Evolutionary conservation across 306 rosid genomes (phyloP), one percentile per base, ranked within the genome.

Genomic region (Dalbergia oliveri): DNA sequence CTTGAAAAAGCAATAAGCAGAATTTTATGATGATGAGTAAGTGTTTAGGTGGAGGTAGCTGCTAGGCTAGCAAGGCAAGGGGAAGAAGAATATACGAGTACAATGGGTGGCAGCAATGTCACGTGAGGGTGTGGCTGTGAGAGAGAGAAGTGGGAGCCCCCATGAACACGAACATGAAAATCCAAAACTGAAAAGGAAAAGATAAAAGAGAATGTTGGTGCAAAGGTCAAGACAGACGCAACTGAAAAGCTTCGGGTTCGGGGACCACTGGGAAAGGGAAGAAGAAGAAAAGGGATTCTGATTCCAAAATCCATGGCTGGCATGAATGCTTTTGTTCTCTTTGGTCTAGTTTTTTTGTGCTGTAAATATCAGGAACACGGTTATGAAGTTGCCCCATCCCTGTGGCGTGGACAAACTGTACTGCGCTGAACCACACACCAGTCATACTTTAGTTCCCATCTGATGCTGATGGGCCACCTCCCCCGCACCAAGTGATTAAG

Each of bases 121-220:
- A 84, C 86, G 82, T 78, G 80, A 71, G 83, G 78, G 8, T 11
- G 14, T 1, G 53, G 53, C 53, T 11, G 4, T 47, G 50, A 37
- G 11, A 34, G 14, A 8, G 70, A 26, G 77, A 47, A 47, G 45
- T 14, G 43, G 72, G 16, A 53, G 58, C 18, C 4, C 51, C 26
- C 43, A 35, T 58, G 64, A 26, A 72, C 56, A 41, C 3, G 66
- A 34, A 26, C 56, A 50, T 50, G 16, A 47, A 47, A 12, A 44
- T 68, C 73, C 26, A 13, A 50, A 69, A 66, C 21, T 73, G 9
- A 50, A 50, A 50, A 50, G 14, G 31, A 31, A 72, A 68, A 61
- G 41, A 62, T 9, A 69, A 58, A 80, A 75, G 84, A 75, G 93
- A 86, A 90, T 86, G 88, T 86, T 84, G 86, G 82, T 77, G 63